Evolutionary conservation across 1,284 basidiomycete species (phyloP).

Genomic region (Singerocomus inundabilis): DNA sequence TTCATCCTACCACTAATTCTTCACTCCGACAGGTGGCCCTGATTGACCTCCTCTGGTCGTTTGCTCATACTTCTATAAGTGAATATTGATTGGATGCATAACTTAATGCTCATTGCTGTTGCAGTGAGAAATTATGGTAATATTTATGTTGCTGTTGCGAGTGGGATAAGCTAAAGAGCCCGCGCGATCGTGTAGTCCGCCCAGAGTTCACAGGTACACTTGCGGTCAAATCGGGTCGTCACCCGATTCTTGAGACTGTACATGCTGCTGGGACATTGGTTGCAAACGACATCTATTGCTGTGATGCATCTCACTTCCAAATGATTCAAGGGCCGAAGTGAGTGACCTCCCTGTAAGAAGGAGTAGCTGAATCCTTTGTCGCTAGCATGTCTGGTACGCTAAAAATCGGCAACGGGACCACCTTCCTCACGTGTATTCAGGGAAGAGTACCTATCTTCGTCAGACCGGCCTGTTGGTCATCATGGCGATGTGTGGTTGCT

Average conservation of each 20-base stretch:
- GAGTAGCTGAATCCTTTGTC: neutral
- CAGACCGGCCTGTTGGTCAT: conserved; percentile 83
- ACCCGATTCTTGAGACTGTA: conserved; percentile 80
- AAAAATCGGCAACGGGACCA: neutral
- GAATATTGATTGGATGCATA: conserved; percentile 26
- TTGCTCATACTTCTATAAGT: conserved; percentile 80
- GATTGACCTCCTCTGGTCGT: conserved; percentile 84
- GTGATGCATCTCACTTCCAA: conserved; percentile 80
- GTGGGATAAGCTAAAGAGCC: neutral
- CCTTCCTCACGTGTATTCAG: conserved; percentile 34
- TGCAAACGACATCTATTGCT: conserved; percentile 85
- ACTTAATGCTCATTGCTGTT: neutral
- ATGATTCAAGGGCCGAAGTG: conserved; percentile 88
- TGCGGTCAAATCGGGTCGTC: conserved; percentile 82
- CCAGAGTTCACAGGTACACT: conserved; percentile 86
- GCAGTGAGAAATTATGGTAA: conserved; percentile 73
- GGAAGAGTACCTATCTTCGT: conserved; percentile 90
- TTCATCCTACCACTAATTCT: neutral
- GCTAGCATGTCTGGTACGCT: conserved; percentile 76
- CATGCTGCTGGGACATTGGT: conserved; percentile 70
- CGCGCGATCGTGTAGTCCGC: conserved; percentile 51
- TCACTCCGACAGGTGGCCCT: conserved; percentile 59
- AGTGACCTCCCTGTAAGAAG: conserved; percentile 26
- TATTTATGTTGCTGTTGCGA: conserved; percentile 3
- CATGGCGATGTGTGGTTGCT: conserved; percentile 88